A percentile compares a stretch with the other conserved stretches of the same genome.
phyloP scores from a whole-genome alignment of 2,329 filamentous ascomycete genomes.

The Sclerotinia sclerotiorum region DNA sequence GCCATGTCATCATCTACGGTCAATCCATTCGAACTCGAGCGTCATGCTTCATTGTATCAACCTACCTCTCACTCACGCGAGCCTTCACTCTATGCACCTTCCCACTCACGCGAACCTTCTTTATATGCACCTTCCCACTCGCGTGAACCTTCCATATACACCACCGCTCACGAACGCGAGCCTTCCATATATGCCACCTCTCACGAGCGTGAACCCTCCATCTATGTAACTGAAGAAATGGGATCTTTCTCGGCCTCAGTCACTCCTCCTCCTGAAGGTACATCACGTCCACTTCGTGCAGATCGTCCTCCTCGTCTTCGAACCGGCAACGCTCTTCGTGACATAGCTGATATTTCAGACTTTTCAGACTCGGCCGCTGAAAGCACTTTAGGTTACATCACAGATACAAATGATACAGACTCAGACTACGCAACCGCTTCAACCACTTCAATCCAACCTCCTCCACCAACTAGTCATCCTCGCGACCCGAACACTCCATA shows the following conservation, averaged over 20 bases:
- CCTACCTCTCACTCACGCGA: constrained; percentile 46
- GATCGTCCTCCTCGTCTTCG: constrained; percentile 35
- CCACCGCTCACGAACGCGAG: constrained; percentile 54
- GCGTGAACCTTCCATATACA: constrained; percentile 56
- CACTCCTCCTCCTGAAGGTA: constrained; percentile 35
- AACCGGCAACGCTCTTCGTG: constrained; percentile 29
- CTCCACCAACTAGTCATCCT: constrained; percentile 21
- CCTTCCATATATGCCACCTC: constrained; percentile 51
- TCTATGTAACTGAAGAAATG: constrained; percentile 59
- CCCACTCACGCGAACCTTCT: constrained; percentile 60
- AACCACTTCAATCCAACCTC: constrained; percentile 25
- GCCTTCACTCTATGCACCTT: constrained; percentile 52
- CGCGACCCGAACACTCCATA: constrained; percentile 19
- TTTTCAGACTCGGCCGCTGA: constrained; percentile 38
- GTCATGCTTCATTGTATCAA: constrained; percentile 58
- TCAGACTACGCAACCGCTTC: constrained; percentile 27
- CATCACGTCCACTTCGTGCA: neutral
- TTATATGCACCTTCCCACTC: constrained; percentile 46
- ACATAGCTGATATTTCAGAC: constrained; percentile 38
- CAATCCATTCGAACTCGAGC: constrained; percentile 63
- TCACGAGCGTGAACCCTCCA: constrained; percentile 35
- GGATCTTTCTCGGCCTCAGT: constrained; percentile 50
- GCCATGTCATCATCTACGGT: constrained; percentile 54
- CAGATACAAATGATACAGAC: constrained; percentile 28
- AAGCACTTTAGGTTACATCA: constrained; percentile 22